Percentiles rank a stretch among this genome's conserved stretches.
phyloP scores from a whole-genome alignment of 2,329 filamentous ascomycete genomes.

The Penicillium sp. region DNA sequence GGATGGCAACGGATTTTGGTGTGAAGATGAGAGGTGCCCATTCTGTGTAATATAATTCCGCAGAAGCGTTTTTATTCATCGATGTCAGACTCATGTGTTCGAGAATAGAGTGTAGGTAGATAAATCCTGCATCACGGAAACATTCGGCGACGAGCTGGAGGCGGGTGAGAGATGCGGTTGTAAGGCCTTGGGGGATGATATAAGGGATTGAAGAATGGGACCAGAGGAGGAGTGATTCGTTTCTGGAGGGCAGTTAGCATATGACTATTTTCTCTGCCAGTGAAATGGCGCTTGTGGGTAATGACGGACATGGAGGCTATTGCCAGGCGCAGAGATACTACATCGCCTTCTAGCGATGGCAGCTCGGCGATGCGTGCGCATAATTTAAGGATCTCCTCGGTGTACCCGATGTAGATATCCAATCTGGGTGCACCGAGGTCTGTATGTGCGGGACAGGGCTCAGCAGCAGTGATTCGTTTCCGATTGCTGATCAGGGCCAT shows the following conservation, averaged over 20 bases:
- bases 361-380: slow-evolving; percentile 36
- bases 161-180: slow-evolving; percentile 26
- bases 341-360: slow-evolving; percentile 22
- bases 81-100: slow-evolving; percentile 25
- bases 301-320: slow-evolving; percentile 31
- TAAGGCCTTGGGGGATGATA: slow-evolving; percentile 34
- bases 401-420: slow-evolving; percentile 41
- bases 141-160: slow-evolving; percentile 38
- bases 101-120: slow-evolving; percentile 39
- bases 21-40: slow-evolving; percentile 24
- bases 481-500: slow-evolving; percentile 36
- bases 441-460: slow-evolving; percentile 18
- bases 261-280: neutral
- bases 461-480: slow-evolving; percentile 20
- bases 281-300: neutral
- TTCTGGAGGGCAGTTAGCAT: slow-evolving; percentile 22
- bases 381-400: slow-evolving; percentile 36
- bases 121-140: slow-evolving; percentile 38
- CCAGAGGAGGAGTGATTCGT: slow-evolving; percentile 34
- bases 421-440: slow-evolving; percentile 29
- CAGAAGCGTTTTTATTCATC: neutral
- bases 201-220: slow-evolving; percentile 27
- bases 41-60: neutral
- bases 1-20: slow-evolving; percentile 30
- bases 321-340: slow-evolving; percentile 24